Conservation (phyloP, 2,329 filamentous ascomycete genomes). For the Beauveria sp. region DNA sequence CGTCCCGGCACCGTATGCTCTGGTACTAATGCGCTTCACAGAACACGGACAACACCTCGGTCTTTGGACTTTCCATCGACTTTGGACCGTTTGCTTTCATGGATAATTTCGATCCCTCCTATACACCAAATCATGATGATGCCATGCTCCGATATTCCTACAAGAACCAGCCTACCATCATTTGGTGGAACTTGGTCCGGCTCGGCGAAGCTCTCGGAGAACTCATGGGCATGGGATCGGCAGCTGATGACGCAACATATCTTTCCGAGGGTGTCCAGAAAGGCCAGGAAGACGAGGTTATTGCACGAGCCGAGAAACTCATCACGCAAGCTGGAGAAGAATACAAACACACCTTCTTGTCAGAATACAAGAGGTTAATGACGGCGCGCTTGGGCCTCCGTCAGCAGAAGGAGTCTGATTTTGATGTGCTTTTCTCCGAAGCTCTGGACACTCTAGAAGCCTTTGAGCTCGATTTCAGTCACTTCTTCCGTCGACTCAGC, state of each 20-base stretch:
- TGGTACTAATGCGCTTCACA: constrained; percentile 19
- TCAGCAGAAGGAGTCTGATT: constrained; percentile 62
- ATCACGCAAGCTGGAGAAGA: constrained; percentile 79
- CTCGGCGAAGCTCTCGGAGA: constrained; percentile 86
- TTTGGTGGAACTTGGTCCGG: constrained; percentile 97
- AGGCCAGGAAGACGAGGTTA: constrained; percentile 59
- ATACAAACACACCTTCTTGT: constrained; percentile 77
- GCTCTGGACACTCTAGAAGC: constrained; percentile 74
- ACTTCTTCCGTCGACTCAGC: constrained; percentile 80
- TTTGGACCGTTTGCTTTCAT: constrained; percentile 97
- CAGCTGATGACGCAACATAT: constrained; percentile 66
- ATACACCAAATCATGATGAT: constrained; percentile 97
- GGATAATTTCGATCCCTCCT: constrained; percentile 89
- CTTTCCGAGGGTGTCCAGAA: constrained; percentile 58
- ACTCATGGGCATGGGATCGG: constrained; percentile 67
- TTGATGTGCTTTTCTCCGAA: constrained; percentile 73
- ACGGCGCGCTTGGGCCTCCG: constrained; percentile 69
- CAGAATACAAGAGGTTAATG: constrained; percentile 88
- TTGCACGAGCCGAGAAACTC: constrained; percentile 73
- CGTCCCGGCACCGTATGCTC: background rate
- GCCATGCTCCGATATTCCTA: constrained; percentile 81
- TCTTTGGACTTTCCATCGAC: constrained; percentile 83
- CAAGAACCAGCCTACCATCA: constrained; percentile 87
- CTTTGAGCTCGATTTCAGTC: constrained; percentile 84
- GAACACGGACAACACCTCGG: constrained; percentile 95